Evolutionary conservation across 352 stramenopile genomes (phyloP).

Genomic region (Aphanomyces astaci): DNA sequence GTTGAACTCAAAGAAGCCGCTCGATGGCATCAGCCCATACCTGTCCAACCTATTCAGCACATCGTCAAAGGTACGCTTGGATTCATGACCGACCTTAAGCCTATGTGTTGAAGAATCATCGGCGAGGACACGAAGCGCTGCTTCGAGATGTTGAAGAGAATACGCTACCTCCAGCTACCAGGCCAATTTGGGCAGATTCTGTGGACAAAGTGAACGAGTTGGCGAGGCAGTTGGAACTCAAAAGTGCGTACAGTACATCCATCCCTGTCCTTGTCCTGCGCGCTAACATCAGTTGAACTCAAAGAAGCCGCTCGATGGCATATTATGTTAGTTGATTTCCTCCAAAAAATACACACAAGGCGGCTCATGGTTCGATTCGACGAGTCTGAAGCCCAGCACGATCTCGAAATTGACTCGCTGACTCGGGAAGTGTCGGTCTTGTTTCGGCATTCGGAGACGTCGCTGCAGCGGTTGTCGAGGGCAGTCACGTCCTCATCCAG

Average conservation of each 20-base stretch:
- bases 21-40: neutral
- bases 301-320: neutral
- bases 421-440: conserved; percentile 55
- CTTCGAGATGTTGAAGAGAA: neutral
- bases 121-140: neutral
- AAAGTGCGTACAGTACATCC: conserved; percentile 37
- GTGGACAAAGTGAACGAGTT: conserved; percentile 37
- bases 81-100: neutral
- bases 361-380: conserved; percentile 79
- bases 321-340: conserved; percentile 56
- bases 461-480: conserved; percentile 56
- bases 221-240: conserved; percentile 54
- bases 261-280: neutral
- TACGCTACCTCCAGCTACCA: neutral
- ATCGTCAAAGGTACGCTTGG: neutral
- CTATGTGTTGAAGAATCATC: neutral
- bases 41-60: neutral
- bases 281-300: neutral
- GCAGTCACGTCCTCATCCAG: conserved; percentile 29
- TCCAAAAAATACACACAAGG: conserved; percentile 66
- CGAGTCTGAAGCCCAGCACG: conserved; percentile 50
- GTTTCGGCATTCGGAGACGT: conserved; percentile 57
- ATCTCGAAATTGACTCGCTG: conserved; percentile 59
- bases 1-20: neutral
- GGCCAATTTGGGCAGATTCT: neutral